Percentiles rank a stretch among this genome's conserved stretches.
These are phyloP conservation scores for Tylopilus sp. DNA, from an alignment of 768 basidiomycete genomes.

Conservation along the genomic window DNA sequence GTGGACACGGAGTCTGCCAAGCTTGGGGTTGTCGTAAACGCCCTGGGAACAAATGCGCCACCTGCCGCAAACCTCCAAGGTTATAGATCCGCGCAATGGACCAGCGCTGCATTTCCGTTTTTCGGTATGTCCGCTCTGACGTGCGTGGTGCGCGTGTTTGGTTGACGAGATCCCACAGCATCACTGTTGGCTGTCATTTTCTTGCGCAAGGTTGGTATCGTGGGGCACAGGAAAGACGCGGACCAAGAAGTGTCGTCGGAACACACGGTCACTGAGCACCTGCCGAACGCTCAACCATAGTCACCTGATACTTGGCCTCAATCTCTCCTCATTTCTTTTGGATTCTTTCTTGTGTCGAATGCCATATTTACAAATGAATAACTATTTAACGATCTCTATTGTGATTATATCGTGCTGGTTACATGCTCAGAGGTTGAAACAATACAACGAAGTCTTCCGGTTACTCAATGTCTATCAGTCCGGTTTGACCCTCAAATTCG, in stretches of 20 bases:
- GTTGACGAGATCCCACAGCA: conserved; percentile 12
- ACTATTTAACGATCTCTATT: too few relatives aligned
- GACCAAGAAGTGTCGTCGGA: conserved; percentile 15
- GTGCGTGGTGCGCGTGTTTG: too few relatives aligned
- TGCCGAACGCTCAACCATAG: neutral
- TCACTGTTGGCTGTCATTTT: conserved; percentile 33
- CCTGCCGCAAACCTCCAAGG: conserved; percentile 40
- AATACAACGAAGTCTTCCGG: too few relatives aligned
- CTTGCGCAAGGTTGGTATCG: conserved; percentile 40
- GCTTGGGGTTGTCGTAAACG: conserved; percentile 31
- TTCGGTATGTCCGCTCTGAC: conserved; percentile 37
- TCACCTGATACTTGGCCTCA: neutral
- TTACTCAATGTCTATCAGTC: too few relatives aligned
- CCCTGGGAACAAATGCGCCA: conserved; percentile 29
- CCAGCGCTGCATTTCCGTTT: conserved; percentile 55
- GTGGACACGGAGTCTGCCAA: conserved; percentile 29
- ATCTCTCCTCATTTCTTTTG: too few relatives aligned
- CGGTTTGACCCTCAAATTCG: too few relatives aligned
- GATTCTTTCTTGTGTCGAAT: too few relatives aligned
- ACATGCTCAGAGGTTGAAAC: too few relatives aligned
- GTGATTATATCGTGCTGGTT: too few relatives aligned
- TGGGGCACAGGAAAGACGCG: conserved; percentile 27
- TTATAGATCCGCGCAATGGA: conserved; percentile 67
- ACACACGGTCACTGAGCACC: conserved; percentile 7
- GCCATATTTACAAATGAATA: too few relatives aligned